These are phyloP conservation scores for Alternaria sp. DNA, from an alignment of 2,329 filamentous ascomycete species.

Conservation along the genomic window DNA sequence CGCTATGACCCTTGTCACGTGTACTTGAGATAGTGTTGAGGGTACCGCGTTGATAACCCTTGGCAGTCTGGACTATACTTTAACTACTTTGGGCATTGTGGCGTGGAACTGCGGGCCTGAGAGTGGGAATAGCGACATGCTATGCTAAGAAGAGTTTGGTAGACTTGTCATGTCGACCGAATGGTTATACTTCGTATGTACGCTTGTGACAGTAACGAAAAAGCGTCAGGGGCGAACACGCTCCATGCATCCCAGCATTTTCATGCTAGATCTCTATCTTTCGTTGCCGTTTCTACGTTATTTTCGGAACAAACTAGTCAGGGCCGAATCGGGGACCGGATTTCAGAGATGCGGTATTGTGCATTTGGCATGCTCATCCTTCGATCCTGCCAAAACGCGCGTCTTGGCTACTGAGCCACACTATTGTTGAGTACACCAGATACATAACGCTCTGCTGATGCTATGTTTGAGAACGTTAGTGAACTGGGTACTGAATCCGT, in stretches of 20 bases:
- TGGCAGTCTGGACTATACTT: background rate
- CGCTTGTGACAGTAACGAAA: background rate
- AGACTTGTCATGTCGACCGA: background rate
- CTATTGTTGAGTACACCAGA: background rate
- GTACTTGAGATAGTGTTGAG: background rate
- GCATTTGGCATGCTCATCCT: background rate
- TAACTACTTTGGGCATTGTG: background rate
- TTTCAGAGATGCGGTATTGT: background rate
- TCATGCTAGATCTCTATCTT: background rate
- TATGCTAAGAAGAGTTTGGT: background rate
- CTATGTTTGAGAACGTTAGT: background rate
- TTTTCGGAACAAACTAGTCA: background rate
- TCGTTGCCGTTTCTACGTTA: background rate
- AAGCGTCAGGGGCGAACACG: background rate
- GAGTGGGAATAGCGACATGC: background rate
- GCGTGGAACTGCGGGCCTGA: background rate
- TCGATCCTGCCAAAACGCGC: background rate
- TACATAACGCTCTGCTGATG: background rate
- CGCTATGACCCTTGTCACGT: slow-evolving; percentile 3
- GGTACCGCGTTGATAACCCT: background rate
- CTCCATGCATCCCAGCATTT: background rate
- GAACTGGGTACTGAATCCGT: background rate
- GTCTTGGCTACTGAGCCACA: background rate
- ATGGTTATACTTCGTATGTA: background rate
- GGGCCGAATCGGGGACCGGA: background rate